Base-by-base conservation (phyloP, 306 rosid species). In the Erythrophleum fordii region DNA sequence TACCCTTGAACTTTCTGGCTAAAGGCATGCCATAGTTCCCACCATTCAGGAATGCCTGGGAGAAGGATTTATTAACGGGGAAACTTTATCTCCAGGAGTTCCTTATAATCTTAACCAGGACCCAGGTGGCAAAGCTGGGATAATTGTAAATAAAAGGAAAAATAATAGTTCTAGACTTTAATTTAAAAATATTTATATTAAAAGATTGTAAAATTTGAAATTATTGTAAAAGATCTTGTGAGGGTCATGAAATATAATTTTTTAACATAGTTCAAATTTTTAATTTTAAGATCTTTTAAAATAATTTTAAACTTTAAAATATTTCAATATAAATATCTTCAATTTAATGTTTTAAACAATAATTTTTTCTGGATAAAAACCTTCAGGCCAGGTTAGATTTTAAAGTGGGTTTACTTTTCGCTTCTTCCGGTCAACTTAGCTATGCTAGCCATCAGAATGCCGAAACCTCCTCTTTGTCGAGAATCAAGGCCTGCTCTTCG, bases 1-100 rank as follows among this genome's bases (percentile, higher is more conserved):
- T 46, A 20, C 14, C 37, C 80, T 69, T 39, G 62, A 60, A 28
- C 39, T 0, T 45, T 28, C 31, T 13, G 28, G 41, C 67, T 60
- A 34, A 14, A 62, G 37, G 14, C 45, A 55, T 51, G 66, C 34
- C 20, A 53, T 31, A 60, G 76, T 58, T 20, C 64, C 42, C 58
- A 49, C 58, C 65, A 20, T 46, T 23, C 26, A 71, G 55, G 77
- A 80, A 59, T 41, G 66, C 66, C 73, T 23, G 52, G 71, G 74
- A 58, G 69, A 18, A 42, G 75, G 61, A 67, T 44, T 77, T 73
- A 46, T 71, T 35, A 17, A 56, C 18, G 61, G 53, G 67, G 48
- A 72, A 85, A 81, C 25, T 62, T 10, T 49, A 14, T 77, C 64
- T 42, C 29, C n/a, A 10, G 22, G 11, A n/a, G n/a, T n/a, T n/a